Percentiles rank a stretch among this genome's conserved stretches.
Conservation (phyloP, 352 stramenopile species). For the Albugo laibachii region DNA sequence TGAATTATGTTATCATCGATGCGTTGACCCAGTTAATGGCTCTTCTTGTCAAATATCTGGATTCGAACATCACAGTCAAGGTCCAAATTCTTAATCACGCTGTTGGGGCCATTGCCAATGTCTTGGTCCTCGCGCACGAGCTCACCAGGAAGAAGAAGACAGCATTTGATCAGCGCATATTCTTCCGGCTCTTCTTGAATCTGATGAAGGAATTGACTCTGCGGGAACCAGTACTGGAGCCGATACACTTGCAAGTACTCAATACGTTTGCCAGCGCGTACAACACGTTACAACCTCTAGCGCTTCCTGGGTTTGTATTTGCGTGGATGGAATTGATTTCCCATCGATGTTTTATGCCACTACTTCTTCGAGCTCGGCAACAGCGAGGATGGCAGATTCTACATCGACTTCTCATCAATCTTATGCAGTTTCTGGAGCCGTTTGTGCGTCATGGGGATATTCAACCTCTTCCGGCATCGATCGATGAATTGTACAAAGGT, state of each 20-base stretch:
- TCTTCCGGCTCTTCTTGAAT: slow-evolving; percentile 96
- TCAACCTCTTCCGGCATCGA: slow-evolving; percentile 68
- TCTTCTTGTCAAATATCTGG: slow-evolving; percentile 91
- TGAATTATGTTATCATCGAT: slow-evolving; percentile 91
- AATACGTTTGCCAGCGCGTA: slow-evolving; percentile 94
- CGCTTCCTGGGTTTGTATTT: slow-evolving; percentile 94
- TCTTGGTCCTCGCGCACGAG: slow-evolving; percentile 80
- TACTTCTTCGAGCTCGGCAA: slow-evolving; percentile 85
- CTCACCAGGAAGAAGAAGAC: slow-evolving; percentile 66
- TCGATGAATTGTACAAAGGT: slow-evolving; percentile 95
- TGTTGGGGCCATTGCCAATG: slow-evolving; percentile 85
- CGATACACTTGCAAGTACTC: slow-evolving; percentile 88
- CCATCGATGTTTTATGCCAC: slow-evolving; percentile 96
- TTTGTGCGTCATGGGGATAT: slow-evolving; percentile 83
- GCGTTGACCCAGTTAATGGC: slow-evolving; percentile 91
- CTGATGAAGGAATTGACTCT: slow-evolving; percentile 94
- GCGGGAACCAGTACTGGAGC: slow-evolving; percentile 84
- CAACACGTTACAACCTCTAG: slow-evolving; percentile 91
- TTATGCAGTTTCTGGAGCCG: slow-evolving; percentile 96
- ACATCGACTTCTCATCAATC: slow-evolving; percentile 93
- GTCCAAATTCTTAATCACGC: slow-evolving; percentile 90
- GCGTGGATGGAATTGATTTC: slow-evolving; percentile 97
- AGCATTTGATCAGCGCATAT: slow-evolving; percentile 94
- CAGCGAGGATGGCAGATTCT: slow-evolving; percentile 95
- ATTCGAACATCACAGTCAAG: slow-evolving; percentile 53